phyloP scores from a whole-genome alignment of 1,284 basidiomycete species.

The Austropuccinia psidii region DNA sequence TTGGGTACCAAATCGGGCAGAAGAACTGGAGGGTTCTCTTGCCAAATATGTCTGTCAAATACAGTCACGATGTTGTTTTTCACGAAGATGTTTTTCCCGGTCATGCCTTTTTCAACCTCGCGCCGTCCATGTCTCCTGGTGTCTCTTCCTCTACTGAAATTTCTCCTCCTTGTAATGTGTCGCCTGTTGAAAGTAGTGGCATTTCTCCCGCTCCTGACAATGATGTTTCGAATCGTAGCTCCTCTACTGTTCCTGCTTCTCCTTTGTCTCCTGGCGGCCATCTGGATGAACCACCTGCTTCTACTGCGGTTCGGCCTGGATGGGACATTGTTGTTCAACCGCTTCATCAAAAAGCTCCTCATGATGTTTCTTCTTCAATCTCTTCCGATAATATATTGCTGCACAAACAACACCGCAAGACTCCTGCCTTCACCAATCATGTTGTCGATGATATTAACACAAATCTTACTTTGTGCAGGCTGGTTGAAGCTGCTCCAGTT shows the following conservation, averaged over 20 bases:
- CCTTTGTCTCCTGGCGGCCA: too few relatives aligned
- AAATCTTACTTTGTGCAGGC: background rate
- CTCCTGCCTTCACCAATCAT: too few relatives aligned
- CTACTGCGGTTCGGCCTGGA: too few relatives aligned
- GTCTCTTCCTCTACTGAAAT: background rate
- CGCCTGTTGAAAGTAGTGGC: background rate
- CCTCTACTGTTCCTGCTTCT: too few relatives aligned
- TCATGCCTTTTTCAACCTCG: background rate
- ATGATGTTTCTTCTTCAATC: too few relatives aligned
- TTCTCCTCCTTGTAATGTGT: background rate
- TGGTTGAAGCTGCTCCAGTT: background rate
- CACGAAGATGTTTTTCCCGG: background rate
- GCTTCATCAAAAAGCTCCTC: too few relatives aligned
- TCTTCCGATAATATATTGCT: too few relatives aligned
- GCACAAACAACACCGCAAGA: too few relatives aligned
- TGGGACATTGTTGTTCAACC: too few relatives aligned
- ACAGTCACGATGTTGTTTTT: conserved; percentile 3
- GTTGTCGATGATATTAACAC: background rate
- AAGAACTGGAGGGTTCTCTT: background rate
- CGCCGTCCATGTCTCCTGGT: background rate
- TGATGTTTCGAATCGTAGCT: too few relatives aligned
- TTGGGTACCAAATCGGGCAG: background rate
- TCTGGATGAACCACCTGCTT: too few relatives aligned
- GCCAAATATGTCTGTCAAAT: background rate
- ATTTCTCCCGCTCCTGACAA: background rate